phyloP scores from a whole-genome alignment of 331 rosid species.

The Saraca asoca region DNA sequence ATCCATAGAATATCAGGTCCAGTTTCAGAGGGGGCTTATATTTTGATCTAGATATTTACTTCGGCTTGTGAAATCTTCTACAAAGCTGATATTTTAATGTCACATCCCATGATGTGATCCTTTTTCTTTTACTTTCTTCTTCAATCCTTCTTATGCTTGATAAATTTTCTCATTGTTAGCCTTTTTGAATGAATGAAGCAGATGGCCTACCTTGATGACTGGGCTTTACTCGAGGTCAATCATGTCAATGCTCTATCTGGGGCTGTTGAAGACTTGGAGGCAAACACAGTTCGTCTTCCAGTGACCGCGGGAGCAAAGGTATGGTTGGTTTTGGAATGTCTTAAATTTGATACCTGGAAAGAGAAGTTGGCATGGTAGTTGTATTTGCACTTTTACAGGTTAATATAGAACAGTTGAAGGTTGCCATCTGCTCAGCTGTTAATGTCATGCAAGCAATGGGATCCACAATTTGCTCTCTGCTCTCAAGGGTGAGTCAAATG shows the following conservation, averaged over 20 bases:
- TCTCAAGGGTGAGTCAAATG: conserved; percentile 65
- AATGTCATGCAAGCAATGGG: conserved; percentile 91
- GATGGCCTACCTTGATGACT: conserved; percentile 71
- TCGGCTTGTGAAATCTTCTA: conserved; percentile 29
- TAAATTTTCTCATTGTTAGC: conserved; percentile 31
- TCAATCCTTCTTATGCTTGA: conserved; percentile 22
- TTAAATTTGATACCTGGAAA: conserved; percentile 28
- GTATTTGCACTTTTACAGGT: conserved; percentile 54
- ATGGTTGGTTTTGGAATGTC: conserved; percentile 34
- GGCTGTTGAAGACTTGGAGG: conserved; percentile 79
- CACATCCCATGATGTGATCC: conserved; percentile 25
- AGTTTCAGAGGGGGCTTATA: conserved; percentile 24
- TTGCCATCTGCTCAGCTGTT: conserved; percentile 86
- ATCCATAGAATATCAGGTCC: conserved; percentile 10
- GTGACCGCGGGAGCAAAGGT: conserved; percentile 76
- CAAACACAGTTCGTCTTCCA: conserved; percentile 85
- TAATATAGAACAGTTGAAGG: conserved; percentile 79
- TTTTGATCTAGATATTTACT: conserved; percentile 20
- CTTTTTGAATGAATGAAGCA: conserved; percentile 43
- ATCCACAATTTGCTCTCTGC: conserved; percentile 70
- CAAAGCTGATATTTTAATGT: conserved; percentile 16
- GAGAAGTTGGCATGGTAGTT: conserved; percentile 28
- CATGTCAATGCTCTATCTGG: conserved; percentile 69
- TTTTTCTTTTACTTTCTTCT: conserved; percentile 1
- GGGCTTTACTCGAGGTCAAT: conserved; percentile 74